Conservation (phyloP, 2,329 filamentous ascomycete genomes). For the Xylogone sp. region DNA sequence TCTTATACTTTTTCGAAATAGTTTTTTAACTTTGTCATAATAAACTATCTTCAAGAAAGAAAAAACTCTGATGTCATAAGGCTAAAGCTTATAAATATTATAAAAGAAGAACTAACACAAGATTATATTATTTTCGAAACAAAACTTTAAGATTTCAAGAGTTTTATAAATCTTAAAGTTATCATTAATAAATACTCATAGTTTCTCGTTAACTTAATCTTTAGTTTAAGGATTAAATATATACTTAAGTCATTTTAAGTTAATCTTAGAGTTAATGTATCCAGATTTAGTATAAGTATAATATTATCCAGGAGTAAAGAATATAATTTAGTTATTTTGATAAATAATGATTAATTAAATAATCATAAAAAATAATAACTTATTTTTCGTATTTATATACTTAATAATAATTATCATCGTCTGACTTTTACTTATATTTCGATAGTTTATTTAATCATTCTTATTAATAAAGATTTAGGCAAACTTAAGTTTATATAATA, state of each 20-base stretch:
- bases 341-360: constrained; percentile 24
- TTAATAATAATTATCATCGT: constrained; percentile 1
- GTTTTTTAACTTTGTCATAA: background rate
- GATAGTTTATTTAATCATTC: too few species aligned
- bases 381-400: background rate
- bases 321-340: constrained; percentile 23
- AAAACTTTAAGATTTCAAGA: constrained; percentile 26
- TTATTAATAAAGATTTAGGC: too few species aligned
- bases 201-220: constrained; percentile 24
- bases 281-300: constrained; percentile 21
- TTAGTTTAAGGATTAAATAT: constrained; percentile 32
- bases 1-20: background rate
- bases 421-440: background rate
- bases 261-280: constrained; percentile 29
- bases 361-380: constrained; percentile 12
- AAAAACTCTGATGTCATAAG: constrained; percentile 1
- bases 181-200: constrained; percentile 31
- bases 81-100: constrained; percentile 7
- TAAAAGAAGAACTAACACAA: constrained; percentile 17
- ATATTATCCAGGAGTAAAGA: constrained; percentile 25
- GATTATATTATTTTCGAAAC: constrained; percentile 23
- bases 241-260: constrained; percentile 29
- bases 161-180: constrained; percentile 32
- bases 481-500: constrained; percentile 11
- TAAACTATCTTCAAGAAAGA: background rate